phyloP scores from a whole-genome alignment of 75 land plant species.

The Pinus tabuliformis region DNA sequence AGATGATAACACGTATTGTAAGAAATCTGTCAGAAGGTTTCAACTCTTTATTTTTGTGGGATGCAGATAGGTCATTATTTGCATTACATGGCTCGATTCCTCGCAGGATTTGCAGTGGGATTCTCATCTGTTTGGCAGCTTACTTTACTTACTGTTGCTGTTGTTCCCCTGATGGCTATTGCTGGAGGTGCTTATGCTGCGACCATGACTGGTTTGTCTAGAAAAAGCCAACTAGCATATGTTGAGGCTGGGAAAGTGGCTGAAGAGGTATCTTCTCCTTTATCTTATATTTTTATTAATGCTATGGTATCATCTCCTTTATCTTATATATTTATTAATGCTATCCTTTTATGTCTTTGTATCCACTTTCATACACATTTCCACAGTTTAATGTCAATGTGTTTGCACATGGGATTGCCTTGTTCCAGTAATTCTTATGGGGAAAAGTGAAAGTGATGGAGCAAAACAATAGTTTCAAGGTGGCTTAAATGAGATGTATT shows the following conservation, averaged over 20 bases:
- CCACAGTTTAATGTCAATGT: not conserved
- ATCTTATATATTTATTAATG: not conserved
- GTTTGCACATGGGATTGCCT: not conserved
- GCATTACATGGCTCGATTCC: conserved; percentile 58
- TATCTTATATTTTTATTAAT: not conserved
- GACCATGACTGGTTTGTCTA: conserved; percentile 41
- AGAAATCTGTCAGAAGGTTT: not conserved
- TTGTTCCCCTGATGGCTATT: conserved; percentile 60
- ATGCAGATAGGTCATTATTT: conserved; percentile 47
- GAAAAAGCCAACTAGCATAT: conserved; percentile 54
- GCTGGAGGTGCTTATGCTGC: conserved; percentile 65
- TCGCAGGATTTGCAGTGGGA: conserved; percentile 69
- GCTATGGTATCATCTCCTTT: conserved; percentile 19
- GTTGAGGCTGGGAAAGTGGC: conserved; percentile 66
- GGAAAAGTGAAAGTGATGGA: not conserved
- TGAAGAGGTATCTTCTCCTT: conserved; percentile 49
- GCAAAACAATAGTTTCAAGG: not conserved
- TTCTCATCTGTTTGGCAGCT: conserved; percentile 70
- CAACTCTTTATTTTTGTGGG: conserved; percentile 11
- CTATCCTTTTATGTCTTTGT: not conserved
- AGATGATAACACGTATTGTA: not conserved
- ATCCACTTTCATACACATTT: not conserved
- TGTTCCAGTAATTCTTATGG: not conserved
- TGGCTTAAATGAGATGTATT: not conserved
- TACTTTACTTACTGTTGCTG: conserved; percentile 62